Conservation (phyloP, 352 stramenopile genomes). For the Phytophthora kernoviae region DNA sequence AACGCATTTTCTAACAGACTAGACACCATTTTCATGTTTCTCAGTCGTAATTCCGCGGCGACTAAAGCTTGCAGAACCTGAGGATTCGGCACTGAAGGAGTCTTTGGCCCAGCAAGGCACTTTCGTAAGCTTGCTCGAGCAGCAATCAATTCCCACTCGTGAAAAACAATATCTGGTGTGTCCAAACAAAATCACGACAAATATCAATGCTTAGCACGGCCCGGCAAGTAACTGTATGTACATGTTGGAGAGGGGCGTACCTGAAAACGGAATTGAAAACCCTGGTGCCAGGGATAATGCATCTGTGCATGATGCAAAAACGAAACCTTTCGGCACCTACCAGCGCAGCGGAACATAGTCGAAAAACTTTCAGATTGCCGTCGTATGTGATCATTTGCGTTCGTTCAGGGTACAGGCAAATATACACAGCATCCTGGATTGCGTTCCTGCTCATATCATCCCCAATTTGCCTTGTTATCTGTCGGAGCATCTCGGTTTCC, state of each 20-base stretch:
- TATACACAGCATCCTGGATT: conserved; percentile 39
- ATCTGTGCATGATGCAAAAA: conserved; percentile 44
- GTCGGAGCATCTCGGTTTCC: conserved; percentile 33
- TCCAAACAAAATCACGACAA: neutral
- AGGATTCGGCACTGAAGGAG: conserved; percentile 20
- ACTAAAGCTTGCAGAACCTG: conserved; percentile 45
- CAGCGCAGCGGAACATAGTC: conserved; percentile 38
- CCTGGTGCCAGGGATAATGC: conserved; percentile 33
- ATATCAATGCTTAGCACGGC: neutral
- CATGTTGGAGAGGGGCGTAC: conserved; percentile 22
- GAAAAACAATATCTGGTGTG: conserved; percentile 34
- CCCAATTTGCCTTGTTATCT: conserved; percentile 30
- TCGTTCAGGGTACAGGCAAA: conserved; percentile 54
- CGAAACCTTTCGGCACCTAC: conserved; percentile 28
- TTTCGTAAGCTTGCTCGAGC: conserved; percentile 41
- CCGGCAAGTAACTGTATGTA: neutral
- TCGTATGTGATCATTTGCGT: conserved; percentile 32
- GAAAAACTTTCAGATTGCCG: conserved; percentile 43
- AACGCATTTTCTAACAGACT: conserved; percentile 40
- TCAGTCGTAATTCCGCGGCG: conserved; percentile 40
- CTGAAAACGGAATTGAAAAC: conserved; percentile 54
- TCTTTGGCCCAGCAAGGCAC: conserved; percentile 36
- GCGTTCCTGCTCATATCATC: conserved; percentile 20
- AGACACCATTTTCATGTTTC: conserved; percentile 50
- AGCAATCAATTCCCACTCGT: conserved; percentile 57